Evolutionary conservation across 495 filamentous ascomycete species (phyloP), one percentile per base, ranked within the genome.

Genomic region (Echria macrotheca): DNA sequence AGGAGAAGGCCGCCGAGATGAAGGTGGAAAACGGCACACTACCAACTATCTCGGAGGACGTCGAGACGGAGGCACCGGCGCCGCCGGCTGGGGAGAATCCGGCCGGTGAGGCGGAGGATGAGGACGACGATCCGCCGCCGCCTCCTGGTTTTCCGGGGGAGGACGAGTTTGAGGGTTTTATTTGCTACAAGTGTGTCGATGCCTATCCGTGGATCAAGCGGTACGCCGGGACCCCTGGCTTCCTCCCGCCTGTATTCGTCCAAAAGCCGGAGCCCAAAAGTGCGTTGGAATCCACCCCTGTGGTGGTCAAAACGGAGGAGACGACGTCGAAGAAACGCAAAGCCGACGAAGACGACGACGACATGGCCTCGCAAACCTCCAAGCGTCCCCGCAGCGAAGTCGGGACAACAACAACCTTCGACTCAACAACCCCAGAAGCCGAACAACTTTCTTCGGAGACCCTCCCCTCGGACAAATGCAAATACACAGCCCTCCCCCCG

Each of bases 151-250:
- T 97, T 55, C 93, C 93, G 2, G 71, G 73, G 0, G 91, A 96
- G 53, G 87, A 96, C 17, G 80, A 85, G 40, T 98, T 96, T 57
- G 86, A 91, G 8, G 77, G 80, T 22, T 86, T 96, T 58, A 78
- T 99, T 38, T 99, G 94, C 71, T 95, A 89, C 73, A 89, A 94
- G 61, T 99, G 94, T 56, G 74, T 93, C 25, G 84, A 91, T 19
- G 81, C 87, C 0, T 81, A 87, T 57, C 90, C 90, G 0, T 99
- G 91, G 93, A 82, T 99, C 57, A 93, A 89, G 69, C 69, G 74
- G 48, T 97, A 96, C 58, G 91, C 89, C n/a, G 86, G 86, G 3
- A 79, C 84, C 0, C 61, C 77, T 2, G 90, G 90, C 2, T 97
- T 99, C 58, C 70, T 97, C 4, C 76, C 81, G 2, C 77, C 91